Evolutionary conservation across 352 stramenopile species (phyloP).

Genomic region (Phytophthora hybrid): DNA sequence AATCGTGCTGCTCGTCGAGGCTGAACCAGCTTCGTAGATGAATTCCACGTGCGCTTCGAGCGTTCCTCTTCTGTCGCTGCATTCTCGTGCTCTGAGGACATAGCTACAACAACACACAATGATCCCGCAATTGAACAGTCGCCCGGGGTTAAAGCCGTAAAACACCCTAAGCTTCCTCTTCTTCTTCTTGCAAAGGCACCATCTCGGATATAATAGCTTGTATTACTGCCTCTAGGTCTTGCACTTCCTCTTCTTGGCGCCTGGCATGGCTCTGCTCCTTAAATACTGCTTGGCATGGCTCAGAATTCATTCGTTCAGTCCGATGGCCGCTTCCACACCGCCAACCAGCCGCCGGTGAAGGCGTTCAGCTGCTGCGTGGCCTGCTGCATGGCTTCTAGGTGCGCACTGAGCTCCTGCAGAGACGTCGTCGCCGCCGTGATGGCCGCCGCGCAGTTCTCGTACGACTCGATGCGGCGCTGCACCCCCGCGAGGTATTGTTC

Average conservation of each 20-base stretch:
- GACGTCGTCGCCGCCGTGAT: conserved; percentile 62
- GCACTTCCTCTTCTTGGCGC: neutral
- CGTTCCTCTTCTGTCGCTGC: conserved; percentile 6
- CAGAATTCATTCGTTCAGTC: conserved; percentile 2
- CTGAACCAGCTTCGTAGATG: conserved; percentile 48
- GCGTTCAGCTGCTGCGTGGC: conserved; percentile 78
- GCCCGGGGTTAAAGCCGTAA: conserved; percentile 6
- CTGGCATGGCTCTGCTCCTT: conserved; percentile 5
- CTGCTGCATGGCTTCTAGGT: conserved; percentile 69
- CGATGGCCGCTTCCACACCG: conserved; percentile 71
- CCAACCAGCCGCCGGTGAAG: conserved; percentile 76
- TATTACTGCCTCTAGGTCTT: conserved; percentile 4
- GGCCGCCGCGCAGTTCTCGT: conserved; percentile 69
- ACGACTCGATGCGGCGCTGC: conserved; percentile 62
- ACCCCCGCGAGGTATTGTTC: conserved; percentile 60
- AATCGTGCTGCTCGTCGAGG: conserved; percentile 2
- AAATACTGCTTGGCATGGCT: conserved; percentile 33
- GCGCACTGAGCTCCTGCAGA: conserved; percentile 70
- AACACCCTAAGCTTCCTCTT: neutral
- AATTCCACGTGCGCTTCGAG: conserved; percentile 53
- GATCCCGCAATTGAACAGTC: conserved; percentile 26
- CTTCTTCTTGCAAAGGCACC: conserved; percentile 3
- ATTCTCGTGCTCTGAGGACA: conserved; percentile 21
- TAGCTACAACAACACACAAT: neutral
- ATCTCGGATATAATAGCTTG: neutral